Percentiles rank a stretch among this genome's conserved stretches.
These are phyloP conservation scores for Cutaneotrichosporon cutaneum DNA, from an alignment of 1,284 basidiomycete genomes.

Conservation along the genomic window DNA sequence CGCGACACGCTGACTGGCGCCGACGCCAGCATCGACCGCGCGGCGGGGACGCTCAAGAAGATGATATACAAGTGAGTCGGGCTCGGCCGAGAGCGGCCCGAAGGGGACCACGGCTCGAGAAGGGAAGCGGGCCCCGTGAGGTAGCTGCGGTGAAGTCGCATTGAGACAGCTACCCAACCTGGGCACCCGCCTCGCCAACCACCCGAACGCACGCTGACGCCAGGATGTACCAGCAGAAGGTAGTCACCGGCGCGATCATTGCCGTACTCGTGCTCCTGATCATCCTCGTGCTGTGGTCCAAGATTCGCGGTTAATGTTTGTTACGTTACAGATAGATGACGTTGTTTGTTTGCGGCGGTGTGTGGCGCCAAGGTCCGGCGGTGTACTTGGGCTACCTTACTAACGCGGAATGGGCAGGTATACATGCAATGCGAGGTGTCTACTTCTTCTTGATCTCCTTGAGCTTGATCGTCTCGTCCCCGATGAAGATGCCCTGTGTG, in stretches of 20 bases:
- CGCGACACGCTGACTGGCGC: conserved; percentile 65
- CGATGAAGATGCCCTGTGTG: conserved; percentile 81
- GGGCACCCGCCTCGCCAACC: not conserved
- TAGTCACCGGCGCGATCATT: conserved; percentile 53
- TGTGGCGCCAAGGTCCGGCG: not conserved
- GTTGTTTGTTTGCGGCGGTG: not conserved
- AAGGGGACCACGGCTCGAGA: not conserved
- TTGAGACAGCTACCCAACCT: too few relatives aligned
- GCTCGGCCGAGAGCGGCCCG: not conserved
- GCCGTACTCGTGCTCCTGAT: conserved; percentile 52
- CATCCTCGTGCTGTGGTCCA: conserved; percentile 53
- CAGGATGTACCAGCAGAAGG: conserved; percentile 55
- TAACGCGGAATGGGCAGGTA: conserved; percentile 22
- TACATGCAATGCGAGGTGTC: conserved; percentile 32
- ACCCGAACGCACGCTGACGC: not conserved
- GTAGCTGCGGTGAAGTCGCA: too few relatives aligned
- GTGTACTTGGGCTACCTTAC: not conserved
- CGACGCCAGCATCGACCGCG: conserved; percentile 60
- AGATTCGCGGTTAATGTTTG: conserved; percentile 31
- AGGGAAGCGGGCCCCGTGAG: not conserved
- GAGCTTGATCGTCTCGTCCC: conserved; percentile 80
- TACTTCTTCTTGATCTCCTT: conserved; percentile 96
- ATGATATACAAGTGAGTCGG: conserved; percentile 60
- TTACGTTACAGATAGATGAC: conserved; percentile 6
- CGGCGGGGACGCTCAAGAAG: conserved; percentile 60